Evolutionary conservation across 1,284 basidiomycete genomes (phyloP).

Genomic region (Termitomyces sp.): DNA sequence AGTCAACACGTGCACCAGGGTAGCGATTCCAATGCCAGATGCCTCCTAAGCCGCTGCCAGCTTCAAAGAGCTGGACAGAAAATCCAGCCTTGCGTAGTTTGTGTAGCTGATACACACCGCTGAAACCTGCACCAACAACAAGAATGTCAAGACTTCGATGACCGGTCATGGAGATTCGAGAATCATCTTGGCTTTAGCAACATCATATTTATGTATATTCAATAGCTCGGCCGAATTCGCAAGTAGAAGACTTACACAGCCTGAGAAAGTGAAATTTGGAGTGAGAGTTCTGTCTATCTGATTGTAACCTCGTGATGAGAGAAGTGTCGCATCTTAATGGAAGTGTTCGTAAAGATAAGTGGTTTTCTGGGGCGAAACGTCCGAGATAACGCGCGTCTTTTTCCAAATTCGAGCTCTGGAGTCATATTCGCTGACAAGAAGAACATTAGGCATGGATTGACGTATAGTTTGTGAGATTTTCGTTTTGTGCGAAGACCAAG

Average conservation of each 20-base stretch:
- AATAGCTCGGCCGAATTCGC: neutral
- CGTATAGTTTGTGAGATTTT: too few relatives aligned
- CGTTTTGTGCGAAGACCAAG: too few relatives aligned
- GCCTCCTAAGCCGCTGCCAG: conserved; percentile 20
- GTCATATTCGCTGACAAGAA: too few relatives aligned
- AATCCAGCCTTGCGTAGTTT: conserved; percentile 20
- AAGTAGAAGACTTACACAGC: too few relatives aligned
- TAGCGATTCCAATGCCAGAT: conserved; percentile 25
- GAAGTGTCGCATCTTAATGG: too few relatives aligned
- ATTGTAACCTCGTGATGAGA: too few relatives aligned
- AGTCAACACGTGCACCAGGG: conserved; percentile 22
- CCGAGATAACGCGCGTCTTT: too few relatives aligned
- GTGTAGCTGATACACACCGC: conserved; percentile 19
- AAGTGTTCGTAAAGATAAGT: too few relatives aligned
- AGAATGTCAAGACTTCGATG: conserved; percentile 19
- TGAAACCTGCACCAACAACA: conserved; percentile 23
- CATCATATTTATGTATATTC: neutral
- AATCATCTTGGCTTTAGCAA: neutral
- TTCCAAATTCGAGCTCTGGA: too few relatives aligned
- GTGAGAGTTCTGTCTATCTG: neutral
- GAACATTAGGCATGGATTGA: too few relatives aligned
- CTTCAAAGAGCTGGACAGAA: conserved; percentile 21
- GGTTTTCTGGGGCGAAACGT: too few relatives aligned
- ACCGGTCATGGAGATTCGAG: conserved; percentile 2
- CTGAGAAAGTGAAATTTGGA: neutral